phyloP scores from a whole-genome alignment of 768 basidiomycete genomes.

The Pulveroboletus sp. region DNA sequence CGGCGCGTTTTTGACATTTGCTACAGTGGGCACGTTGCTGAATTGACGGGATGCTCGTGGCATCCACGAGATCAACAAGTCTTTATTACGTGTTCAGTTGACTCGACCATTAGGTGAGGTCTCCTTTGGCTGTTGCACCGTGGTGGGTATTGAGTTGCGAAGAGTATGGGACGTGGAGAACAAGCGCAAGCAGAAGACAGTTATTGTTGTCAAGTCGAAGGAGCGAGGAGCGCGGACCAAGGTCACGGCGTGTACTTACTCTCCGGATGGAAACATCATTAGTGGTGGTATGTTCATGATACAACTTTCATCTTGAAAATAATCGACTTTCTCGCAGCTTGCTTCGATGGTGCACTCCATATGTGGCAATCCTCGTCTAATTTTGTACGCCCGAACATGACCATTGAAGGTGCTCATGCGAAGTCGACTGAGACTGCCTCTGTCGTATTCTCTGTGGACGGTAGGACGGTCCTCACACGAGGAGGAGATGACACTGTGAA shows the following conservation, averaged over 20 bases:
- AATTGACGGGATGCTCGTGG: constrained; percentile 87
- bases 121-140: background rate
- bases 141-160: constrained; percentile 4
- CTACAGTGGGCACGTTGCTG: constrained; percentile 87
- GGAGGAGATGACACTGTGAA: constrained; percentile 97
- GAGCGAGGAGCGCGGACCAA: constrained; percentile 93
- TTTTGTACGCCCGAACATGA: constrained; percentile 86
- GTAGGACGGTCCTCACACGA: constrained; percentile 77
- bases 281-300: constrained; percentile 65
- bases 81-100: constrained; percentile 93
- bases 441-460: constrained; percentile 85
- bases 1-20: constrained; percentile 4
- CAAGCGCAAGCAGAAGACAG: constrained; percentile 89
- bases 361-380: constrained; percentile 92
- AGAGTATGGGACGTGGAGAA: constrained; percentile 96
- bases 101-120: constrained; percentile 86
- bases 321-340: constrained; percentile 46
- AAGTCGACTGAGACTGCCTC: constrained; percentile 88
- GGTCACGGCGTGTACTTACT: constrained; percentile 83
- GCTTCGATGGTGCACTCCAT: constrained; percentile 88
- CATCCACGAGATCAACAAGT: constrained; percentile 80
- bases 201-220: constrained; percentile 95
- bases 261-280: constrained; percentile 83
- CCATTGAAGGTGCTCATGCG: constrained; percentile 80
- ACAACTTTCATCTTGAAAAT: background rate